A percentile compares a stretch with the other conserved stretches of the same genome.
Conservation (phyloP, 177 flowering plant genomes). For the Tripterygium wilfordii region DNA sequence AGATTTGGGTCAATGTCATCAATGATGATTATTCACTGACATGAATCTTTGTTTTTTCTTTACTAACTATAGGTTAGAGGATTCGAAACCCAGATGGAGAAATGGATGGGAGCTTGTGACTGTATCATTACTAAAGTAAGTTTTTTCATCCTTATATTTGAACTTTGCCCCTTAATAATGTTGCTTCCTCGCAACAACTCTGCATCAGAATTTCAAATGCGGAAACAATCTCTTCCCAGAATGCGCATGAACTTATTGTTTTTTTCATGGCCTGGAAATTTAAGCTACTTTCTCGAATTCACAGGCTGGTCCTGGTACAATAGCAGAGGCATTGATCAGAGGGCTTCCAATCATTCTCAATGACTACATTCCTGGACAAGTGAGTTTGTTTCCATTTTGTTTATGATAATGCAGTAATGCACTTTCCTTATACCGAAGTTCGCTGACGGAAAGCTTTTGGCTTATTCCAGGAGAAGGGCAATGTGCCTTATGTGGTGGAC, state of each 20-base stretch:
- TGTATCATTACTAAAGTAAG: slow-evolving; percentile 94
- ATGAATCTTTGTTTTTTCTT: slow-evolving; percentile 1
- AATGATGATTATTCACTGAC: too few species aligned
- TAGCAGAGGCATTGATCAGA: slow-evolving; percentile 91
- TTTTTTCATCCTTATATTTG: not conserved
- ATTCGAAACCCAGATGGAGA: slow-evolving; percentile 92
- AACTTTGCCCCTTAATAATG: too few species aligned
- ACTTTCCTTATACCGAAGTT: not conserved
- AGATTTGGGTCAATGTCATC: not conserved
- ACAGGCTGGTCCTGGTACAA: slow-evolving; percentile 99
- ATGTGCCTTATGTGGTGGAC: slow-evolving; percentile 91
- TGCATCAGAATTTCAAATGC: too few species aligned
- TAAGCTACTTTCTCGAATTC: slow-evolving; percentile 2
- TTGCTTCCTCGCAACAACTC: too few species aligned
- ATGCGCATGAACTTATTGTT: too few species aligned
- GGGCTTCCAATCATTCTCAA: slow-evolving; percentile 96
- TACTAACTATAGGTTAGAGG: slow-evolving; percentile 56
- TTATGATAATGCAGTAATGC: not conserved
- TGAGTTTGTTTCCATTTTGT: slow-evolving; percentile 15
- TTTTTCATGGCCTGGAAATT: not conserved
- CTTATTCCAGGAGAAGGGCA: slow-evolving; percentile 73
- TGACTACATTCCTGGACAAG: slow-evolving; percentile 98
- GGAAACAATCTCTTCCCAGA: too few species aligned
- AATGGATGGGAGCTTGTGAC: slow-evolving; percentile 99
- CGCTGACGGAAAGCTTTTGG: not conserved